Percentiles rank a stretch among this genome's conserved stretches.
These are phyloP conservation scores for Boechera stricta DNA, from an alignment of 345 rosid genomes.

Conservation along the genomic window DNA sequence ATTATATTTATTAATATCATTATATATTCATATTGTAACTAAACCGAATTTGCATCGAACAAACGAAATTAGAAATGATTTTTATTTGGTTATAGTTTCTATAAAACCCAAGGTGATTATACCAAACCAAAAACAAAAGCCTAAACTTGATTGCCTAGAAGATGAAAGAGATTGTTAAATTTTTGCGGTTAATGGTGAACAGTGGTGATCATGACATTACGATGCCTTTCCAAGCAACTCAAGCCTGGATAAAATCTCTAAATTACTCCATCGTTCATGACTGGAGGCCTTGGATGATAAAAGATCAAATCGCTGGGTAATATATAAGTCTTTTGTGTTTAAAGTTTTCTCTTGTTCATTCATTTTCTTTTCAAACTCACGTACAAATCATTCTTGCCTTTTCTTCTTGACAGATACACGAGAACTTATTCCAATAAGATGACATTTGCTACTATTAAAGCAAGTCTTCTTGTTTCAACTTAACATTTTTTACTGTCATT, in stretches of 20 bases:
- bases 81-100: not conserved
- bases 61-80: not conserved
- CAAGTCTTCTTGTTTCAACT: constrained; percentile 14
- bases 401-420: constrained; percentile 47
- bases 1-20: not conserved
- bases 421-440: constrained; percentile 45
- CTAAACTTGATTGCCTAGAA: not conserved
- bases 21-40: not conserved
- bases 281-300: constrained; percentile 59
- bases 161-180: not conserved
- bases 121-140: not conserved
- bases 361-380: not conserved
- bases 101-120: not conserved
- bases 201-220: constrained; percentile 66
- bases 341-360: not conserved
- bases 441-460: constrained; percentile 70
- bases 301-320: constrained; percentile 54
- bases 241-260: constrained; percentile 60
- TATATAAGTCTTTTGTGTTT: not conserved
- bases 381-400: not conserved
- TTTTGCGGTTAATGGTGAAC: not conserved
- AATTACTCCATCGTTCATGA: constrained; percentile 56
- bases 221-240: constrained; percentile 54
- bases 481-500: not conserved
- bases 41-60: not conserved